Percentiles rank a stretch among this genome's conserved stretches.
phyloP scores from a whole-genome alignment of 306 rosid species.

The Trifolium pratense region DNA sequence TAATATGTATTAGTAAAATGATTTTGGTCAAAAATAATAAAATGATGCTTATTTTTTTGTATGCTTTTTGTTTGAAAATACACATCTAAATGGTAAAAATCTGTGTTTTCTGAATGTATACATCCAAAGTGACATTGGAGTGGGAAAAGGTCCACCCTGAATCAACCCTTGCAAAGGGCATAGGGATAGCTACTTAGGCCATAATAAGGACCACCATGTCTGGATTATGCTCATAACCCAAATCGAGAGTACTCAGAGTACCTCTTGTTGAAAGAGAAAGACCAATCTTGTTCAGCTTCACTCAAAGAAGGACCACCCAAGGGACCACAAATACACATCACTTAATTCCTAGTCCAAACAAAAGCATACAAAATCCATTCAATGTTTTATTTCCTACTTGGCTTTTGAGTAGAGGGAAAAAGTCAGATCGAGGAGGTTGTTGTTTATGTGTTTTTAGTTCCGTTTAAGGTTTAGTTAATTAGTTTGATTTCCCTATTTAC shows the following conservation, averaged over 20 bases:
- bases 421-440: not conserved
- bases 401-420: slow-evolving; percentile 1
- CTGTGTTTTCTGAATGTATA: not conserved
- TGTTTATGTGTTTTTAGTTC: not conserved
- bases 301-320: not conserved
- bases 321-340: slow-evolving; percentile 18
- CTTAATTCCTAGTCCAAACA: slow-evolving; percentile 10
- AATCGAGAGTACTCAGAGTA: not conserved
- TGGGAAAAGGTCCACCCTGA: not conserved
- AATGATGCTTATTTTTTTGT: too few relatives aligned
- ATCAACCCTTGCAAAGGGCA: not conserved
- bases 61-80: too few relatives aligned
- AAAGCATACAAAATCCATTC: not conserved
- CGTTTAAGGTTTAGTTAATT: slow-evolving; percentile 5
- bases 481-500: not conserved
- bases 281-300: not conserved
- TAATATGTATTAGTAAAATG: too few relatives aligned
- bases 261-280: not conserved
- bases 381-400: not conserved
- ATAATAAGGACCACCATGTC: not conserved
- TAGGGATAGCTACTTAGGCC: not conserved
- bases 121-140: not conserved
- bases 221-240: not conserved
- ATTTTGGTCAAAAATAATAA: too few relatives aligned
- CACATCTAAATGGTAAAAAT: too few relatives aligned